phyloP scores from a whole-genome alignment of 2,329 filamentous ascomycete species.

The Claviceps spartinae region DNA sequence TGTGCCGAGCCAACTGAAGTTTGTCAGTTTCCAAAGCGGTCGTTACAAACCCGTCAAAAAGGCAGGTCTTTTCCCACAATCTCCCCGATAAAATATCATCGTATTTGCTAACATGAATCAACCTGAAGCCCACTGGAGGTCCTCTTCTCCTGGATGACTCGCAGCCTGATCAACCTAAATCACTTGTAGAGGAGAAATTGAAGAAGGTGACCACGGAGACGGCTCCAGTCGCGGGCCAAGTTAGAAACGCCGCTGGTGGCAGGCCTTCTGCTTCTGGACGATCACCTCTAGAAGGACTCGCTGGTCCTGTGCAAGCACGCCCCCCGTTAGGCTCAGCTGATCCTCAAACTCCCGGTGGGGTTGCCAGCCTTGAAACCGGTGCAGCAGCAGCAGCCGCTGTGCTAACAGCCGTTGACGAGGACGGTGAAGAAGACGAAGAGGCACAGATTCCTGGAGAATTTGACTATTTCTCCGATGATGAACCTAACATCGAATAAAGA shows the following conservation, averaged over 20 bases:
- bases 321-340: constrained; percentile 18
- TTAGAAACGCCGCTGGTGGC: constrained; percentile 14
- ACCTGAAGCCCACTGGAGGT: constrained; percentile 68
- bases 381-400: constrained; percentile 66
- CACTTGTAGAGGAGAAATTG: constrained; percentile 79
- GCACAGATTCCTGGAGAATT: constrained; percentile 58
- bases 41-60: constrained; percentile 86
- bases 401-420: constrained; percentile 77
- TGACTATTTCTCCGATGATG: constrained; percentile 62
- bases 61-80: constrained; percentile 35
- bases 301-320: constrained; percentile 20
- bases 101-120: not conserved
- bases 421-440: constrained; percentile 60
- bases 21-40: constrained; percentile 80
- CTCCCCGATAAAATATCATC: not conserved
- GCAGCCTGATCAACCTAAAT: constrained; percentile 62
- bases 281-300: constrained; percentile 23
- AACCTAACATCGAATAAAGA: constrained; percentile 25
- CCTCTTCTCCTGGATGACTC: constrained; percentile 85
- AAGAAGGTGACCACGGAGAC: constrained; percentile 61
- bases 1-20: constrained; percentile 84
- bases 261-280: constrained; percentile 17
- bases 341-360: constrained; percentile 19
- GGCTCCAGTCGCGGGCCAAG: constrained; percentile 40
- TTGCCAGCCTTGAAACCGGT: constrained; percentile 33